These are phyloP conservation scores for Neopestalotiopsis rosae DNA, from an alignment of 2,329 filamentous ascomycete genomes.

Conservation along the genomic window DNA sequence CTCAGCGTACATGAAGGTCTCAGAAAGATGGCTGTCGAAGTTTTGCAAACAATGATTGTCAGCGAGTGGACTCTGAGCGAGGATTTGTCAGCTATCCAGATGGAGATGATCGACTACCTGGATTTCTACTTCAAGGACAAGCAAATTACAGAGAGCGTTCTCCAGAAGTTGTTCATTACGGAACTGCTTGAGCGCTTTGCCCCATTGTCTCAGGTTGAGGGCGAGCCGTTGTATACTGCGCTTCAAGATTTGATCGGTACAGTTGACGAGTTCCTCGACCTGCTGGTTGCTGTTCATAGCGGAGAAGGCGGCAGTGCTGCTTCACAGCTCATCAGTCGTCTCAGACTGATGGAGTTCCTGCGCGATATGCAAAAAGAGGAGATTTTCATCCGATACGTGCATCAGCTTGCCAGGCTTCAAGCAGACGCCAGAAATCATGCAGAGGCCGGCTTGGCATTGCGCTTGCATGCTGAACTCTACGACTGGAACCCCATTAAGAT, in stretches of 20 bases:
- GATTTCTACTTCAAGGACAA: conserved; percentile 91
- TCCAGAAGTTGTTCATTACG: conserved; percentile 90
- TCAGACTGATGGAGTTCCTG: conserved; percentile 94
- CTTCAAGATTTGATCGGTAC: conserved; percentile 81
- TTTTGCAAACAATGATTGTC: conserved; percentile 96
- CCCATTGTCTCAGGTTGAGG: conserved; percentile 66
- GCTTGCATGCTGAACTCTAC: conserved; percentile 90
- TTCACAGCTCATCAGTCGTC: conserved; percentile 83
- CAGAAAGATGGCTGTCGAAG: conserved; percentile 86
- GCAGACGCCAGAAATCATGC: conserved; percentile 77
- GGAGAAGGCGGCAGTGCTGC: conserved; percentile 76
- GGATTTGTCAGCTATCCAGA: conserved; percentile 88
- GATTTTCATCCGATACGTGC: conserved; percentile 94
- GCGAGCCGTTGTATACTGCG: conserved; percentile 77
- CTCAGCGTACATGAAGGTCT: conserved; percentile 94
- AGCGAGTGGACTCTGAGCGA: conserved; percentile 97
- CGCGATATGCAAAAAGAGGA: conserved; percentile 97
- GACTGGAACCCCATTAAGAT: conserved; percentile 81
- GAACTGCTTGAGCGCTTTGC: conserved; percentile 86
- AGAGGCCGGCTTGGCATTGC: conserved; percentile 86
- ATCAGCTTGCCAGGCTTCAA: conserved; percentile 84
- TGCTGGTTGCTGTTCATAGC: conserved; percentile 87
- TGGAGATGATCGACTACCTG: conserved; percentile 93
- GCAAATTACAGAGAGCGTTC: conserved; percentile 82
- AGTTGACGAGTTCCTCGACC: conserved; percentile 87